Evolutionary conservation across 2,329 filamentous ascomycete species (phyloP), one percentile per base, ranked within the genome.

Genomic region (Phoma sp.): DNA sequence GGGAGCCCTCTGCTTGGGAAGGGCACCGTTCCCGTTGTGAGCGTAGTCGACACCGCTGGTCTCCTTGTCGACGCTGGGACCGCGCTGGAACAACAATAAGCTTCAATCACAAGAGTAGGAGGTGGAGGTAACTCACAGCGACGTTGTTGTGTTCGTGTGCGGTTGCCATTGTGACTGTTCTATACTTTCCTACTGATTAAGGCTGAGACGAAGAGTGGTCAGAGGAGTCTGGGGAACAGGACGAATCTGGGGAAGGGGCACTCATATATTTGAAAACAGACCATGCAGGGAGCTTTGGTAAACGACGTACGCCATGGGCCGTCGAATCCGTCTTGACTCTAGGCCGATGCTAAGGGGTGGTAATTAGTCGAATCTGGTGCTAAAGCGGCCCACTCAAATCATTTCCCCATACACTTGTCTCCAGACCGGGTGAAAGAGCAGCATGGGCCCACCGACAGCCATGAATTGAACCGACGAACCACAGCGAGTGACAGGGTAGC

Each of bases 1-100:
- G 1, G 78, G 78, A 58, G 71, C 74, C 64, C 79, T 76, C 63
- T 77, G 73, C 64, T 72, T 75, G 39, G 72, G 51, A 21, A n/a
- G 21, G 49, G 47, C 39, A 7, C 37, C 33, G 31, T 49, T 54
- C 44, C 64, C 64, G 44, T 67, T 70, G 46, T 78, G 75, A 64
- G 68, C 70, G 54, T 80, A 77, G 66, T 81, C 79, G 55, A 74
- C 54, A 25, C 67, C 58, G 53, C 63, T 72, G 48, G 70, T 73
- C 36, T 68, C 71, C 48, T 73, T 73, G 47, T 68, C 64, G 27
- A 62, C 55, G 48, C 61, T 63, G 39, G 63, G 52, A 37, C 63
- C 64, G 38, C 64, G 64, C 65, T 69, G 53, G n/a, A 38, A 10
- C 9, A 37, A 9, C n/a, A 17, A 29, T 69, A 45, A 66, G 59